Evolutionary conservation across 768 basidiomycete species (phyloP).

Genomic region (Imleria badia): DNA sequence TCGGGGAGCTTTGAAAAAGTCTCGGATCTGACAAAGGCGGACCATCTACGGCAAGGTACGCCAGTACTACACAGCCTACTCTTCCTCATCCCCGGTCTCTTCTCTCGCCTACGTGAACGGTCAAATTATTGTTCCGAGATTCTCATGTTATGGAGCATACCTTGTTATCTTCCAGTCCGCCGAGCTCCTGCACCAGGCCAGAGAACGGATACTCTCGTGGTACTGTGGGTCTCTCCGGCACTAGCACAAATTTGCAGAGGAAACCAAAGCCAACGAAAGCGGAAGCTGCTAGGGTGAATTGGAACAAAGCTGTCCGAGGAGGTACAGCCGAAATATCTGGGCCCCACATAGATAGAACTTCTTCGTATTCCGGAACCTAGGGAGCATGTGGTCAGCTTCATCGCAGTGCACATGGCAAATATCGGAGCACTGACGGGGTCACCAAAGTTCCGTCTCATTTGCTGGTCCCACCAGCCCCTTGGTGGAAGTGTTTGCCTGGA

Average conservation of each 20-base stretch:
- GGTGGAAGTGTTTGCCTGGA: constrained; percentile 65
- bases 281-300: constrained; percentile 59
- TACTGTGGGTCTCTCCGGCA: constrained; percentile 62
- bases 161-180: constrained; percentile 77
- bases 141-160: constrained; percentile 37
- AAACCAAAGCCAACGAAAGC: constrained; percentile 67
- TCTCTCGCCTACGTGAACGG: constrained; percentile 35
- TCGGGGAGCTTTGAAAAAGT: not conserved
- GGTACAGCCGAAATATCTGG: constrained; percentile 68
- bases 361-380: constrained; percentile 80
- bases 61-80: constrained; percentile 25
- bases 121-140: constrained; percentile 1
- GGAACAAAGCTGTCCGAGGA: constrained; percentile 59
- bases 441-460: constrained; percentile 78
- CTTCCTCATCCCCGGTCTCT: constrained; percentile 33
- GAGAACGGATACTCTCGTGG: constrained; percentile 76
- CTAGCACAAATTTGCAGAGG: constrained; percentile 51
- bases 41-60: not conserved
- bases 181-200: constrained; percentile 75
- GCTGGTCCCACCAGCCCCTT: constrained; percentile 71
- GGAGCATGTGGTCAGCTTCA: constrained; percentile 14
- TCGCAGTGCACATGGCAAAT: not conserved
- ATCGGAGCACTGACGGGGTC: constrained; percentile 57
- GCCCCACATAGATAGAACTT: constrained; percentile 85
- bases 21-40: not conserved